Evolutionary conservation across 176 grass and related monocot genomes (phyloP), one percentile per base, ranked within the genome.

Genomic region (Lolium rigidum): DNA sequence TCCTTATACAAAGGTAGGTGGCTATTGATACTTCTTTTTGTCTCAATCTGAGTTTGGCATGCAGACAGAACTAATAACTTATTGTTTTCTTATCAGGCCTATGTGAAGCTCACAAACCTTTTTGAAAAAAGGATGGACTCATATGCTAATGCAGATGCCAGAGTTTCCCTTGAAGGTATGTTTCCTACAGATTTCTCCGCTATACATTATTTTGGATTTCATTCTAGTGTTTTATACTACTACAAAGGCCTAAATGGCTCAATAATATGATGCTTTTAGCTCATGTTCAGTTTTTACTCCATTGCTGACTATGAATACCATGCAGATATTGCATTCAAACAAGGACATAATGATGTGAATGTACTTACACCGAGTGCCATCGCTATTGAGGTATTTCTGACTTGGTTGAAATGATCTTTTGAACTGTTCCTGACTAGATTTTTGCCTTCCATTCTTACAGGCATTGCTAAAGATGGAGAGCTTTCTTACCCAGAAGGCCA

Each of bases 81-180:
- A 8, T 83, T 89, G n/a, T 67, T 87, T 87, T 80, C 4, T n/a
- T 49, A 15, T 72, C 82, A 96, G 94, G 97, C 97, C 48, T 94
- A 91, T 52, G 87, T 78, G 1, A 99, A 96, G 77, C 87, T 99
- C 67, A 93, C 92, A 25, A 7, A 92, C 59, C 92, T 99, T 61
- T 94, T 90, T 85, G 97, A 96, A 89, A 76, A 99, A 88, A 92
- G 94, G 82, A 87, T 91, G 74, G 87, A 94, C 51, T 90, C 88
- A 5, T 99, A 99, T 94, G 88, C 94, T 76, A 96, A 90, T 81
- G 97, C 97, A 70, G 90, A 99, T 85, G 87, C 91, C 58, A 94
- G 88, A 89, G 94, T 96, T 86, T 99, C 86, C 51, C 97, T 96
- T 65, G 92, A 96, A 91, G 14, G 92, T 96, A 94, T 26, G 87